phyloP scores from a whole-genome alignment of 805 yeast species.

The Yarrowia sp. region DNA sequence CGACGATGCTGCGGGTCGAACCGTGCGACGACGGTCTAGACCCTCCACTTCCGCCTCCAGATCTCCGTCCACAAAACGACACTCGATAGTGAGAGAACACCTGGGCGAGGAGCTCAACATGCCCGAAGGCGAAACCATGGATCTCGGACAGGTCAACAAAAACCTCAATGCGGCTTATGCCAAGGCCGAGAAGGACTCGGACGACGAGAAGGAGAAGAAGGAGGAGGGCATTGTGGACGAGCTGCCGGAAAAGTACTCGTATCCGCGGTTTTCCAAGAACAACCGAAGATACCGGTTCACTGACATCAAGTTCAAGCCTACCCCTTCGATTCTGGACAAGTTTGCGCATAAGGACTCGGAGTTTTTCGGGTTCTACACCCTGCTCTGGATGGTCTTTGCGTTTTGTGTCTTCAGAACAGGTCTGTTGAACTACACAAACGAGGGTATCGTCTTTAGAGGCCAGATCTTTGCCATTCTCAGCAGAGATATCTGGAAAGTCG shows the following conservation, averaged over 20 bases:
- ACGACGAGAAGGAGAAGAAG: slow-evolving; percentile 18
- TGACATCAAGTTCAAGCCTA: slow-evolving; percentile 38
- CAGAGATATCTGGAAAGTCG: slow-evolving; percentile 71
- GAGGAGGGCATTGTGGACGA: background rate
- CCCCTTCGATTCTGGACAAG: slow-evolving; percentile 29
- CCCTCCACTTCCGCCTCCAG: slow-evolving; percentile 2
- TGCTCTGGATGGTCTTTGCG: slow-evolving; percentile 52
- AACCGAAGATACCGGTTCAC: slow-evolving; percentile 34
- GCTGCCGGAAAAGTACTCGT: slow-evolving; percentile 31
- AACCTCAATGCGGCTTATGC: slow-evolving; percentile 15
- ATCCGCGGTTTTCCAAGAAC: slow-evolving; percentile 34
- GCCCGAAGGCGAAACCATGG: background rate
- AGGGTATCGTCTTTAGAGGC: slow-evolving; percentile 57
- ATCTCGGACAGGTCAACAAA: slow-evolving; percentile 17
- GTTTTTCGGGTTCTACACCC: slow-evolving; percentile 81
- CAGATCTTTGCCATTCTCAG: slow-evolving; percentile 65
- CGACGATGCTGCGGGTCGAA: slow-evolving; percentile 10
- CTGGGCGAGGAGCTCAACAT: slow-evolving; percentile 19
- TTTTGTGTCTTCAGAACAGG: slow-evolving; percentile 53
- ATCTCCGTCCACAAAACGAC: slow-evolving; percentile 28
- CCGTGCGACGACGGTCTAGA: slow-evolving; percentile 9
- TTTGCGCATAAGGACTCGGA: slow-evolving; percentile 32
- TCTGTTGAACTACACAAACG: slow-evolving; percentile 58
- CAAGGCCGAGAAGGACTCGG: slow-evolving; percentile 34
- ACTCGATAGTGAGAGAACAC: slow-evolving; percentile 25